These are phyloP conservation scores for Rhizopogon vinicolor DNA, from an alignment of 768 basidiomycete genomes.

Conservation along the genomic window DNA sequence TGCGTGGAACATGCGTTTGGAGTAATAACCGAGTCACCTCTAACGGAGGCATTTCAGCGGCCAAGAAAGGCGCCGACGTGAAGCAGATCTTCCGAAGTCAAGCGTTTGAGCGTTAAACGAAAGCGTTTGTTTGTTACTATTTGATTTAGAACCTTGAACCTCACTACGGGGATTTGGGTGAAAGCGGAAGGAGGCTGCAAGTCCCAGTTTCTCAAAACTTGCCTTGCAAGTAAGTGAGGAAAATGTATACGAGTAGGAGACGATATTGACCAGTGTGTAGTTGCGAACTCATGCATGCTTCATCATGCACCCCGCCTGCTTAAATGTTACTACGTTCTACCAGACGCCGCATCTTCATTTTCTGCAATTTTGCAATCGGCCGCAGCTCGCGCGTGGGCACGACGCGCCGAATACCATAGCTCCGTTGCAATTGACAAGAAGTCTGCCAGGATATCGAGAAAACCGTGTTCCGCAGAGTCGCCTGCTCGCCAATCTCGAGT, in stretches of 20 bases:
- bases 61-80: no score
- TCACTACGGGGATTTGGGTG: background rate
- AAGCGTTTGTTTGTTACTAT: background rate
- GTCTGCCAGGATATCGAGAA: background rate
- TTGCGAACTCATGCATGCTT: conserved; percentile 33
- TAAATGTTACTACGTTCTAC: conserved; percentile 6
- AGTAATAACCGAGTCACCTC: no score
- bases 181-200: background rate
- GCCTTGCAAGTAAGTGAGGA: conserved; percentile 7
- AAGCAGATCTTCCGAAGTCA: no score
- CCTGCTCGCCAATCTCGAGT: background rate
- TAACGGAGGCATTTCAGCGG: no score
- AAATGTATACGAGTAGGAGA: background rate
- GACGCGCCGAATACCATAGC: conserved; percentile 16
- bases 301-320: conserved; percentile 31
- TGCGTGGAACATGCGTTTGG: no score
- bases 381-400: conserved; percentile 46
- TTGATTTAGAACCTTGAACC: background rate
- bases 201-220: background rate
- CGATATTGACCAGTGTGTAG: conserved; percentile 3
- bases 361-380: conserved; percentile 40
- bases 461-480: background rate
- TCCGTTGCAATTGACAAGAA: background rate
- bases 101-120: no score
- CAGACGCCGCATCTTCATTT: conserved; percentile 19